Base-by-base conservation (phyloP, 2,329 filamentous ascomycete species). In the Metarhizium humberi region DNA sequence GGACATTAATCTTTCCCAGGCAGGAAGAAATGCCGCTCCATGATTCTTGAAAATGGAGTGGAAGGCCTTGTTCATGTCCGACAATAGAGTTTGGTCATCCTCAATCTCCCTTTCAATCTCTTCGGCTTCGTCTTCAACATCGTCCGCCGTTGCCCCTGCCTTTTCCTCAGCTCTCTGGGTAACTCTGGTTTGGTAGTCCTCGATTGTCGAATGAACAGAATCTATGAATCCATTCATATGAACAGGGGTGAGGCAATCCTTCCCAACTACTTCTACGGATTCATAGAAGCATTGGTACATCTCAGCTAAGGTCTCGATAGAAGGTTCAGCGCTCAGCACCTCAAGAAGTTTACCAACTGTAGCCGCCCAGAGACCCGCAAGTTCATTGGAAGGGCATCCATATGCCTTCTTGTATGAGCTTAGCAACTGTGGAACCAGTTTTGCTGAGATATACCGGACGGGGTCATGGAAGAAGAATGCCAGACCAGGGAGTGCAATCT, bases 231-330 rank as follows among this genome's bases (percentile, higher is more conserved):
- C 83, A 56, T 79, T 77, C 87, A 99, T 92, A 69, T 96, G 88
- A 43, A 86, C 79, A 43, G 79, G 76, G 6, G 80, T 89, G 50
- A 99, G 79, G 67, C 87, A 92, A 63, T 88, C 85, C 71, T 89
- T 90, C 57, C 92, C 92, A 61, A 95, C 83, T 25, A 96, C 92
- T 73, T 97, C 92, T 7, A 99, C 86, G 30, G 90, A 96, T 71
- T 99, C 94, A 71, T 99, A 99, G 77, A 99, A 99, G 76, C 94
- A 99, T 72, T 97, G 92, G 73, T 96, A 99, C 90, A 99, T 96
- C 73, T 97, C 94, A 2, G 94, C 92, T 50, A 99, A 80, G 0
- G 94, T 96, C 64, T 99, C 94, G 57, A 99, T 92, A 1, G 92
- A 91, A 20, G 94, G 92, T 74, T 99, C 94, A 0, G 92, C 92